Base-by-base conservation (phyloP, 306 rosid genomes). In the Vigna unguiculata region DNA sequence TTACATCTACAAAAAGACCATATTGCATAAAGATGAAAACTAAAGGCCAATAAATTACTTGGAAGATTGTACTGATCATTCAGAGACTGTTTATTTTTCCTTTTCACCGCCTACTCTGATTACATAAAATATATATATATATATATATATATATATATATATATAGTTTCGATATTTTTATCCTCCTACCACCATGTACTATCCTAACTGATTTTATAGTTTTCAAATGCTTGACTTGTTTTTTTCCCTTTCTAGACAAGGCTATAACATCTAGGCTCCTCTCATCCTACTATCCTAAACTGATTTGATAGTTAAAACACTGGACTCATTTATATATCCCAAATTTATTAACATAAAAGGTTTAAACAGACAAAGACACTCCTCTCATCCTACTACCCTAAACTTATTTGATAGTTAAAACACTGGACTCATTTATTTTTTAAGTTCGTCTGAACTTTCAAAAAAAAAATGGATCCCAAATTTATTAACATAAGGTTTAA, bases 251-350 rank as follows among this genome's bases (percentile, higher is more conserved):
- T n/a, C 19, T 21, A 36, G 58, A 81, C 72, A 68, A 24, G 80
- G 32, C 64, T 32, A 32, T 25, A 51, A 61, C 66, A 72, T 43
- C 48, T 71, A 53, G 60, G 60, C 63, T 53, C 58, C 16, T 52
- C 4, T 53, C 20, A 22, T 28, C 46, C 75, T 43, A 30, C 54
- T 19, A 54, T 38, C 47, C 54, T 38, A 51, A 54, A 65, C 21
- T 34, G 25, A 25, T 13, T 46, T 57, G 69, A 51, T 24, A 36
- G 64, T n/a, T n/a, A n/a, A n/a, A n/a, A n/a, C n/a, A n/a, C n/a
- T n/a, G n/a, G n/a, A n/a, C n/a, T n/a, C n/a, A n/a, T n/a, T n/a
- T n/a, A n/a, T n/a, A n/a, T n/a, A n/a, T n/a, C n/a, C n/a, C n/a
- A n/a, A n/a, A n/a, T n/a, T n/a, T n/a, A n/a, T n/a, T n/a, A n/a